Conservation (phyloP, 345 rosid genomes). For the Bretschneidera sinensis region DNA sequence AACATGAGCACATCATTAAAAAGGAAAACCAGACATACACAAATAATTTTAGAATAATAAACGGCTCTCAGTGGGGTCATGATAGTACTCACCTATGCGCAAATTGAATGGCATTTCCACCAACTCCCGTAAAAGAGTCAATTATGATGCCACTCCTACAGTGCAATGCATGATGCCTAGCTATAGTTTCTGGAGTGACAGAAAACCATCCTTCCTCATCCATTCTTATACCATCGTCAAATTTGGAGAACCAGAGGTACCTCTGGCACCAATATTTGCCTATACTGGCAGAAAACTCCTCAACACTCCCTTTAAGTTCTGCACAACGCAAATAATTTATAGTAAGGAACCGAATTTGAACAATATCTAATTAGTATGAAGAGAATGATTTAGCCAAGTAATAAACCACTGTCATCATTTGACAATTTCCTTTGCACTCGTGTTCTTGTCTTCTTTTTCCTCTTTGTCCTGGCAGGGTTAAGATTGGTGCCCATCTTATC, state of each 20-base stretch:
- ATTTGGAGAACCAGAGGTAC: constrained; percentile 69
- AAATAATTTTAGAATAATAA: no score
- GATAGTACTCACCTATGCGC: constrained; percentile 45
- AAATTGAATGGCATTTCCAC: constrained; percentile 93
- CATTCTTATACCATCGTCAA: constrained; percentile 80
- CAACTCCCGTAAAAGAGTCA: constrained; percentile 90
- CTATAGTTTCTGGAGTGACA: constrained; percentile 87
- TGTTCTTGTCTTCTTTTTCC: constrained; percentile 49
- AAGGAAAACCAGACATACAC: no score
- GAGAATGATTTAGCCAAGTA: neutral
- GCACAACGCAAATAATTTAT: constrained; percentile 18
- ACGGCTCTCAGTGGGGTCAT: no score
- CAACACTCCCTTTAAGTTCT: constrained; percentile 40
- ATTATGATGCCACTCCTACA: constrained; percentile 53
- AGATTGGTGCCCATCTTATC: constrained; percentile 25
- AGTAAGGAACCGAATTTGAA: neutral
- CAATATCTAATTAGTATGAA: no score
- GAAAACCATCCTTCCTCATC: constrained; percentile 99
- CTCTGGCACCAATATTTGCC: constrained; percentile 88
- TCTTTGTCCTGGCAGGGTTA: constrained; percentile 22
- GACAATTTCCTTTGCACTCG: constrained; percentile 29
- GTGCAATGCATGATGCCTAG: constrained; percentile 76
- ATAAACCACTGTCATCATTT: constrained; percentile 38
- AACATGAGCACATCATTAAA: no score
- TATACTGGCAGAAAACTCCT: constrained; percentile 39